Evolutionary conservation across 2,329 filamentous ascomycete species (phyloP), one percentile per base, ranked within the genome.

Genomic region (Botrytis tulipae): DNA sequence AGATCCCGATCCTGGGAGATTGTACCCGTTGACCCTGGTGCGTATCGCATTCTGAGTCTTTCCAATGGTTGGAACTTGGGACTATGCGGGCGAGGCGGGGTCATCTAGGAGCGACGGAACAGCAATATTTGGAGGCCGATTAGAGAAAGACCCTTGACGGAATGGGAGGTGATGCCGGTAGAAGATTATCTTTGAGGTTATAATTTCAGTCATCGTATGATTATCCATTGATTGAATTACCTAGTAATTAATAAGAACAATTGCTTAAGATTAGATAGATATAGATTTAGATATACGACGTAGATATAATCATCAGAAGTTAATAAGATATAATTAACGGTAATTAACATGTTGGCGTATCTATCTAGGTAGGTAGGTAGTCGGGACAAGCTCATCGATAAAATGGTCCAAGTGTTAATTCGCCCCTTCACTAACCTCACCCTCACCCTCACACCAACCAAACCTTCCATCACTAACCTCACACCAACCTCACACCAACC

Each of bases 21-120:
- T 63, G 25, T 29, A 29, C 35, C 66, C 25, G 37, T 22, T 10
- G 18, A 42, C 22, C 48, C 66, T 57, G 44, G 48, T 32, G 29
- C 37, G 40, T 29, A 42, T 69, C 37, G 37, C 54, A 57, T 57
- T 54, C 16, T 32, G 4, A 35, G 25, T 22, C 22, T 25, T 40
- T 40, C 46, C 29, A 20, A 54, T 54, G 65, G 35, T 40, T 57
- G 66, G 48, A n/a, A n/a, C n/a, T n/a, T n/a, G n/a, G 32, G 66
- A 57, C 48, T 48, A 57, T 57, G 66, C 48, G 48, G 42, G 48
- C 48, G 35, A 57, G 57, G 66, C 35, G 48, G 42, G 48, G 48
- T 42, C 48, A 69, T 44, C 32, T 68, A n/a, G 18, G 46, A 68
- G 37, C 44, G 48, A 69, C 48, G 65, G 65, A 35, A 42, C 46